These are phyloP conservation scores for Trypanosomatidae sp. DNA, from an alignment of 208 protist species.

Conservation along the genomic window DNA sequence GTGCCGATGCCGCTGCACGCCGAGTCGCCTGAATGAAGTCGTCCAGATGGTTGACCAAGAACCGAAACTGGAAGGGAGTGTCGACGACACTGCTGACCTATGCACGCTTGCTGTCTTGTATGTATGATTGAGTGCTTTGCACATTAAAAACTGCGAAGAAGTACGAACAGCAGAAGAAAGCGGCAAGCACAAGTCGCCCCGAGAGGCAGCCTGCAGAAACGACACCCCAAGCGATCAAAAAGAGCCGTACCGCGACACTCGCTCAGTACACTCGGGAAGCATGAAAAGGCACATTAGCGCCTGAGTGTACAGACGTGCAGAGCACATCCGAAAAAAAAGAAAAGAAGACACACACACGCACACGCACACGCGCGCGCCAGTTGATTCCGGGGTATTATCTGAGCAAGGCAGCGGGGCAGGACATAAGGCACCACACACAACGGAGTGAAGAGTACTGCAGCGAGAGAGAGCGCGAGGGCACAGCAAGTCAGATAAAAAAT, in stretches of 20 bases:
- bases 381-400: not conserved
- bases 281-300: no score
- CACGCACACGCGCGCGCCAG: not conserved
- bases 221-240: not conserved
- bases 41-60: not conserved
- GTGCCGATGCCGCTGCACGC: not conserved
- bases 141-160: not conserved
- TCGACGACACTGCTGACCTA: not conserved
- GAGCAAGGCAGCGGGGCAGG: not conserved
- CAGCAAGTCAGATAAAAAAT: not conserved
- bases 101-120: no score
- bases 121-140: not conserved
- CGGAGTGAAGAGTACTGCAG: not conserved
- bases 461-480: not conserved
- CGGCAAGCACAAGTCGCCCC: not conserved
- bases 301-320: not conserved
- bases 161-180: constrained; percentile 1
- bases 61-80: not conserved
- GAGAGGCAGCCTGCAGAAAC: not conserved
- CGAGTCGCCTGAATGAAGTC: constrained; percentile 1
- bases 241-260: not conserved
- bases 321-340: not conserved
- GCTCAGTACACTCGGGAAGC: not conserved
- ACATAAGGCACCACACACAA: not conserved
- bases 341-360: not conserved